These are phyloP conservation scores for Leccinum longicurvipes DNA, from an alignment of 768 basidiomycete genomes.

Conservation along the genomic window DNA sequence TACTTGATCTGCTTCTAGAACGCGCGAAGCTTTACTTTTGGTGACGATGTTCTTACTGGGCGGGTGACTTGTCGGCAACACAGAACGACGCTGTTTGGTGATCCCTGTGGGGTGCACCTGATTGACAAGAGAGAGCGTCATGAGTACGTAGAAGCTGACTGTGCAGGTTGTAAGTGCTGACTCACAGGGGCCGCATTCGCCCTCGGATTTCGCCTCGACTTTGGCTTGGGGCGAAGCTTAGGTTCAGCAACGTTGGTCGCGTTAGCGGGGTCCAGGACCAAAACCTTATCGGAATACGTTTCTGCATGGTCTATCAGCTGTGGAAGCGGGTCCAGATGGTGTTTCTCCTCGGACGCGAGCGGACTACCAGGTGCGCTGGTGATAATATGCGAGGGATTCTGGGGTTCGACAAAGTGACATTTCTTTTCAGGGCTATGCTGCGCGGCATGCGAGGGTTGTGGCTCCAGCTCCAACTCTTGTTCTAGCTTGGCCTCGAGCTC, in stretches of 20 bases:
- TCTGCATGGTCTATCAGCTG: conserved; percentile 1
- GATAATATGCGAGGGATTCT: not conserved
- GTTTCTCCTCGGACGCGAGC: conserved; percentile 1
- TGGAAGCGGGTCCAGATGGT: not conserved
- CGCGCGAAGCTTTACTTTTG: conserved; percentile 10
- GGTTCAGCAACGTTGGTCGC: not conserved
- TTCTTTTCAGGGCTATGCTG: not conserved
- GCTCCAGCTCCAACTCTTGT: not conserved
- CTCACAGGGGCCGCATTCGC: conserved; percentile 22
- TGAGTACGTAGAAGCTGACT: conserved; percentile 16
- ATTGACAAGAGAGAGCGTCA: not conserved
- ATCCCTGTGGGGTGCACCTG: conserved; percentile 11
- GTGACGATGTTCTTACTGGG: conserved; percentile 18
- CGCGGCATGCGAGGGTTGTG: not conserved
- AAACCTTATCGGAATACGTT: not conserved
- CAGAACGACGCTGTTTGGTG: conserved; percentile 11
- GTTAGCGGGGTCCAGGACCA: conserved; percentile 3
- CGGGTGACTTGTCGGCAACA: conserved; percentile 14
- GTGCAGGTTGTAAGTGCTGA: conserved; percentile 4
- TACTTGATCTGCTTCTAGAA: conserved; percentile 10
- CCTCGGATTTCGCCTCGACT: conserved; percentile 28
- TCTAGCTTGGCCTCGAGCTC: conserved; percentile 1
- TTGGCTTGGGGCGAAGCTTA: conserved; percentile 8
- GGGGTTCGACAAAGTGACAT: not conserved
- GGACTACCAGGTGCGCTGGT: not conserved